Base-by-base conservation (phyloP, 352 stramenopile genomes). In the Pythium phragmiticola region DNA sequence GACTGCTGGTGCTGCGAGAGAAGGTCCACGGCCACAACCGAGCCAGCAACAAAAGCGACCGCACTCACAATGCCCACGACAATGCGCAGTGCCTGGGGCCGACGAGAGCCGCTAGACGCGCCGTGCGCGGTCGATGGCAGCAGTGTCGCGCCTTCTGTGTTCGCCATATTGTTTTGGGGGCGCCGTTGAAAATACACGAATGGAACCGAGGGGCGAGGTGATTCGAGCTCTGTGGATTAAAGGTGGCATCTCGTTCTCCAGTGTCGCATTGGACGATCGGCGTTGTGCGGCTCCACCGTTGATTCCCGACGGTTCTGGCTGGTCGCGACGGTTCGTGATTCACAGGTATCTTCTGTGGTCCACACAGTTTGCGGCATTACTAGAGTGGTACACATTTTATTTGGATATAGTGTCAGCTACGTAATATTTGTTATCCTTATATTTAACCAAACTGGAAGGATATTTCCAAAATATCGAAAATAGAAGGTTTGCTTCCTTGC, bases 11-110 rank as follows among this genome's bases (percentile, higher is more conserved):
- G 53, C 21, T 47, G 37, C 23, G 41, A 52, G 39, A 68, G 42
- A 49, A 72, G 26, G 34, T 71, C 59, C 33, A 78, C 69, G 21
- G 65, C 72, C 17, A 77, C 47, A 8, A 68, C 59, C 19, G 64
- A 70, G 4, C 61, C 63, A 2, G 57, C 62, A n/a, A 72, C 51
- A 14, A 78, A 45, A 13, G 53, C 37, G 4, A 68, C 17, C 0
- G 66, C 63, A 11, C 60, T 63, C 7, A 74, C 30, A 34, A 70
- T 37, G 19, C 65, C 59, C 17, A 71, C 19, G 12, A 28, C 37
- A 0, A 63, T 30, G 11, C 65, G 65, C 54, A 71, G 17, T 33
- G 28, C 43, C 23, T 63, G 46, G 7, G 50, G 37, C n/a, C 63
- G 63, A 14, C 57, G 50, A 28, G 42, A 19, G 43, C n/a, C 39